Evolutionary conservation across 2,329 filamentous ascomycete genomes (phyloP).

Genomic region (Periconia macrospinosa): DNA sequence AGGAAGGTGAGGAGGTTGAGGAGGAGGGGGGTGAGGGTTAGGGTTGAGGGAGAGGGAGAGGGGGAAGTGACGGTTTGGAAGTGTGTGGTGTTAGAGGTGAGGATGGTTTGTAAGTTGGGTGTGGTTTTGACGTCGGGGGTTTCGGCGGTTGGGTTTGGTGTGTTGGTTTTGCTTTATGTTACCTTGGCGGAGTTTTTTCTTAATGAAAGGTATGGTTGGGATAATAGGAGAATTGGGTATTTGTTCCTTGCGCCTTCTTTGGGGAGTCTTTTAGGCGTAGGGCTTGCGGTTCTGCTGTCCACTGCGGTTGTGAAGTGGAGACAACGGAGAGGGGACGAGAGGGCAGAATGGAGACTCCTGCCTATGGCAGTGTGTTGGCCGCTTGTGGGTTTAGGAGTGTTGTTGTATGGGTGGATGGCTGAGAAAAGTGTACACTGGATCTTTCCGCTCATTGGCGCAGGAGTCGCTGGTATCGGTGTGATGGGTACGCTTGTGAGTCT

Average conservation of each 20-base stretch:
- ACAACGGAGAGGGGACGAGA: conserved; percentile 12
- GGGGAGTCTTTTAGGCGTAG: conserved; percentile 53
- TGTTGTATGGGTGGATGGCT: conserved; percentile 14
- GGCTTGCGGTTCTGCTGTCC: conserved; percentile 25
- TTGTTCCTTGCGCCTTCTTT: conserved; percentile 37
- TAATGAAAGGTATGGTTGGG: too few relatives aligned
- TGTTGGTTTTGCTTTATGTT: background rate
- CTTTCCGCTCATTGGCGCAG: conserved; percentile 51
- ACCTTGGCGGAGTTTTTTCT: background rate
- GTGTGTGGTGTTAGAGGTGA: too few relatives aligned
- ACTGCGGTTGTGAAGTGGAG: conserved; percentile 25
- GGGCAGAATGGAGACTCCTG: conserved; percentile 14
- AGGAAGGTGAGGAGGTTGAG: background rate
- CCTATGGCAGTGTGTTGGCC: conserved; percentile 10
- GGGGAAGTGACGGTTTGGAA: too few relatives aligned
- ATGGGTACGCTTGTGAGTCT: conserved; percentile 11
- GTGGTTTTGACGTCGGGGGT: too few relatives aligned
- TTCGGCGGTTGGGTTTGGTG: background rate
- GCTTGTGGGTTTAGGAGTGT: conserved; percentile 30
- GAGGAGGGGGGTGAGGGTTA: too few relatives aligned
- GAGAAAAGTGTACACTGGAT: conserved; percentile 8
- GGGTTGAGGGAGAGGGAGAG: too few relatives aligned
- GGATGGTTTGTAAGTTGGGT: too few relatives aligned
- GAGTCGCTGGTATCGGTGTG: conserved; percentile 44
- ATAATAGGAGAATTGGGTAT: too few relatives aligned